Evolutionary conservation across 2,329 filamentous ascomycete genomes (phyloP), one percentile per base, ranked within the genome.

Genomic region (Ophiosphaerella narmari): DNA sequence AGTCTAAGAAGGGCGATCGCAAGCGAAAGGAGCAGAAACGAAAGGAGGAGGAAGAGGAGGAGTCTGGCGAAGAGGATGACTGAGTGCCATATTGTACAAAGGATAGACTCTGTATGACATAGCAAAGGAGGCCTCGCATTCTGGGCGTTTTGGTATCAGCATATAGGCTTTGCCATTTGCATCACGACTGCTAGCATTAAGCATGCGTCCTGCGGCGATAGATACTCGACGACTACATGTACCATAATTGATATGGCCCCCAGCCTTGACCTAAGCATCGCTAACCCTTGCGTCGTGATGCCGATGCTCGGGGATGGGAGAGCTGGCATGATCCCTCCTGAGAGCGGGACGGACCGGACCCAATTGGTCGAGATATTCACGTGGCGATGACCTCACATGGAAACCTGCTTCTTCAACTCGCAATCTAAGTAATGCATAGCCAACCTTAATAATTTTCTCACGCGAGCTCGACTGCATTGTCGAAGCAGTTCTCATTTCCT

Each of bases 1-100:
- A 68, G 59, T 39, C 55, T 18, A 72, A 72, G 39, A 73, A 71
- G 55, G 66, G 65, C 31, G 65, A 72, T 18, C 65, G 62, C 40
- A 72, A 72, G 61, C 68, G 65, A 50, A 60, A 65, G n/a, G 60
- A 71, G 49, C 55, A 62, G 42, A 68, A 66, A 53, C 48, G 57
- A 43, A 60, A 63, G 43, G 79, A 75, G n/a, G 77, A 81, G 26
- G 77, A 80, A 63, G 81, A 82, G 21, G 67, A 72, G 36, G 65
- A 70, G 46, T 56, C 57, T 35, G 58, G 62, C 43, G 61, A 73
- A 42, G 62, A 70, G 12, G 68, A 71, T 39, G 67, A 72, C 36
- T 70, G 55, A 65, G 26, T 6, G 6, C 26, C 7, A 29, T 11
- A 7, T 29, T 29, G 26, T 8, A 29, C 26, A 29, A 29, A 29